Evolutionary conservation across 2,329 filamentous ascomycete genomes (phyloP), one percentile per base, ranked within the genome.

Genomic region (Penicillium sp.): DNA sequence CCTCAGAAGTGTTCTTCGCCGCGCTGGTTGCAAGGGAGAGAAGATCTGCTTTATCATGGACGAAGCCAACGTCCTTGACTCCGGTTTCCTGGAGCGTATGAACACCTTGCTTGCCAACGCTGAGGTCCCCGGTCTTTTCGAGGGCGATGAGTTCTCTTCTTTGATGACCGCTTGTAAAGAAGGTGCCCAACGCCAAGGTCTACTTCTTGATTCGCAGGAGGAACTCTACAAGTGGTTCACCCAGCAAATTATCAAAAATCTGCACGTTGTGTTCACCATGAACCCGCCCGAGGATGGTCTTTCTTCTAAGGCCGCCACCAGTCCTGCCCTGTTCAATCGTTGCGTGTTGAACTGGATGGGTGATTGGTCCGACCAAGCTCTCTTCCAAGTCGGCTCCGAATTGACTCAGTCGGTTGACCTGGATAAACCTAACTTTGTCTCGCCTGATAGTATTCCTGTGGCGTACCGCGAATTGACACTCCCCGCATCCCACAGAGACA

Each of bases 11-110:
- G 94, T 99, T 8, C 85, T 99, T 40, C 88, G 94, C 44, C 86
- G 94, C 54, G 95, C 91, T 66, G 94, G 94, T 60, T 97, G 93
- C 80, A 97, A 97, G 80, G 94, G 94, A 33, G 94, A 99, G 73
- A 97, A 97, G 81, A 96, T 99, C 47, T 99, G 95, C 78, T 99
- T 99, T 81, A 97, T 99, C 79, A 97, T 99, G 92, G 94, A 99
- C 72, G 94, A 99, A 78, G 89, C 93, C 9, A 99, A 99, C 68
- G 94, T 99, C 33, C 83, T 99, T 26, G 94, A 99, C 74, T 99
- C 94, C 42, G 94, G 94, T 51, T 99, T 99, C 86, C 77, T 99
- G 53, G 94, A 99, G 75, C 88, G 95, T 67, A 99, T 99, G 94
- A 99, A 99, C 73, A 99, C 94, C 0, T 79, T 99, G 49, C 86